Base-by-base conservation (phyloP, 345 rosid genomes). In the Salix suchowensis region DNA sequence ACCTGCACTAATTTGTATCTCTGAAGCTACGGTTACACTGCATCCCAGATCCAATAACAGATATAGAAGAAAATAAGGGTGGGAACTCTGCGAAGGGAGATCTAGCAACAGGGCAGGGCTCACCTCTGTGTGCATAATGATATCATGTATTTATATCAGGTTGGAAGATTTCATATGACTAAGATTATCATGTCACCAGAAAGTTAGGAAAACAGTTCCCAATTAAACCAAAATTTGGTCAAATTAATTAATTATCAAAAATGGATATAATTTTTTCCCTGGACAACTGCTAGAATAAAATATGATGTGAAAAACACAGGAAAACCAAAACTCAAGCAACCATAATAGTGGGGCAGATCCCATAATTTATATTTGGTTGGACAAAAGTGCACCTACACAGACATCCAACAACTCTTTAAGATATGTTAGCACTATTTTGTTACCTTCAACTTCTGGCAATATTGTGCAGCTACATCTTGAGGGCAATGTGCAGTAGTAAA, bases 401-500 rank as follows among this genome's bases (percentile, higher is more conserved):
- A n/a, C 13, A 21, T 58, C 62, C 14, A 58, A 1, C 14, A 58
- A n/a, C 62, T 58, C 9, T 9, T 28, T n/a, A 58, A 58, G 62
- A 14, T 19, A 11, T 21, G 28, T 8, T 36, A 10, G 32, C 39
- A 67, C 34, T 19, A 40, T 42, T 6, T 39, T 54, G 44, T 70
- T 85, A 92, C 98, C 99, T 93, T 92, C 88, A 96, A 90, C 87
- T 89, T 93, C 78, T 91, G 94, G 83, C 97, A 83, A 76, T 89
- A 93, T 79, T 93, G 94, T 61, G 87, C 88, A 28, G 87, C 94
- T 85, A 92, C 81, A 82, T 89, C 88, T 74, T 73, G 94, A 66
- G 91, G 93, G 76, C 94, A 89, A 67, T 81, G 86, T 32, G 80
- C 86, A 24, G 92, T 76, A 54, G 86, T 82, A 76, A 93, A 86